phyloP scores from a whole-genome alignment of 2,329 filamentous ascomycete genomes.

The Lasiodiplodia sp. region DNA sequence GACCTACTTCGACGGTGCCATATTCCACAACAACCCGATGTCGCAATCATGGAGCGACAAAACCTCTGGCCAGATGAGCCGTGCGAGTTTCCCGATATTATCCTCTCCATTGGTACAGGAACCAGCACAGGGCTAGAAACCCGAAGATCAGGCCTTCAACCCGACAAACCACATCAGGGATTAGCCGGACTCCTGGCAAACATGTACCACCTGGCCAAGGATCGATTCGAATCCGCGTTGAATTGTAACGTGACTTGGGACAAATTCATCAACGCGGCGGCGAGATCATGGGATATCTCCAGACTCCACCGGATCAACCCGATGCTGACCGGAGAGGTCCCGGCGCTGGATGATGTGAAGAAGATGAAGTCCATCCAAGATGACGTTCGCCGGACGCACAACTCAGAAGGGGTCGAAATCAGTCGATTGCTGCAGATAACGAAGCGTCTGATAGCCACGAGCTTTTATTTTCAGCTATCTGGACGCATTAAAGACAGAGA shows the following conservation, averaged over 20 bases:
- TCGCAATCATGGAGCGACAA: conserved; percentile 59
- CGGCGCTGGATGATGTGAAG: conserved; percentile 30
- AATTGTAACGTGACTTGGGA: conserved; percentile 28
- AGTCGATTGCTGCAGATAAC: conserved; percentile 31
- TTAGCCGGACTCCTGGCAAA: conserved; percentile 15
- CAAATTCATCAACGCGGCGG: neutral
- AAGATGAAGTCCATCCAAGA: conserved; percentile 23
- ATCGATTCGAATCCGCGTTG: conserved; percentile 15
- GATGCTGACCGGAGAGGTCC: conserved; percentile 9
- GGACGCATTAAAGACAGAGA: too few species aligned
- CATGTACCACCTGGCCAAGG: neutral
- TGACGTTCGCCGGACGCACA: neutral
- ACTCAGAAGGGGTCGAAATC: neutral
- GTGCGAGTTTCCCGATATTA: conserved; percentile 42
- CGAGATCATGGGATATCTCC: neutral
- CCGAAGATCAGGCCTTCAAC: too few species aligned
- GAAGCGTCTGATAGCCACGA: conserved; percentile 33
- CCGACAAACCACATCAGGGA: too few species aligned
- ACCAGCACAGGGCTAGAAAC: too few species aligned
- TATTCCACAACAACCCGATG: conserved; percentile 61
- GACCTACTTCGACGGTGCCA: conserved; percentile 58
- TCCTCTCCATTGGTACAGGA: conserved; percentile 38
- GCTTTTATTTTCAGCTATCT: conserved; percentile 36
- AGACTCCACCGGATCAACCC: conserved; percentile 33
- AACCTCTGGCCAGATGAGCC: conserved; percentile 40